Percentiles rank a stretch among this genome's conserved stretches.
phyloP scores from a whole-genome alignment of 208 protist genomes.

The Wallacemonas rigidus region DNA sequence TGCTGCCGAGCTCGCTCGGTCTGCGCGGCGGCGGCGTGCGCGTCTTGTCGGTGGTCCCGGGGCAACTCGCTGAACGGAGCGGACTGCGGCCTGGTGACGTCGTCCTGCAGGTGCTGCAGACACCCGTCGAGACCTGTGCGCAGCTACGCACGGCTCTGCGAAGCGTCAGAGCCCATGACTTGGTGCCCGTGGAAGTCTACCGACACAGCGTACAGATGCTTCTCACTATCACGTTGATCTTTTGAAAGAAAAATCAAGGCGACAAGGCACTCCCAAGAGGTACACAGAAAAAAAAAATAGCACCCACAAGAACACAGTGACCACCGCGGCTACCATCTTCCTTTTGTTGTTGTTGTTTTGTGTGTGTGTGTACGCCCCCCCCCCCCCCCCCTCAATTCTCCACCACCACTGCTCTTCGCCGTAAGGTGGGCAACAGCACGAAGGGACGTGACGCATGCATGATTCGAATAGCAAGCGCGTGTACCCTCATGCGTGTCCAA shows the following conservation, averaged over 20 bases:
- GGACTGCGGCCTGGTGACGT: conserved; percentile 54
- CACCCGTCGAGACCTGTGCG: conserved; percentile 33
- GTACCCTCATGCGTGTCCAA: no score
- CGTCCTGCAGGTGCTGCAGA: conserved; percentile 27
- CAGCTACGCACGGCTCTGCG: conserved; percentile 39
- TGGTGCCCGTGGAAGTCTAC: conserved; percentile 47
- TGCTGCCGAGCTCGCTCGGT: conserved; percentile 38
- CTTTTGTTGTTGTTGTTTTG: background rate
- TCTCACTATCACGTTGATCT: conserved; percentile 23
- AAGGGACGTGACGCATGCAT: no score
- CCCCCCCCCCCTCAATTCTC: no score
- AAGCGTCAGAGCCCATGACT: conserved; percentile 16
- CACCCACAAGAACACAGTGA: background rate
- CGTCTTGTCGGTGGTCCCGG: conserved; percentile 38
- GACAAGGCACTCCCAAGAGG: background rate
- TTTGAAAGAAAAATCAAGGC: background rate
- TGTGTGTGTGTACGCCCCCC: background rate
- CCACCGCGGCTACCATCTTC: background rate
- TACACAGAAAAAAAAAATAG: background rate
- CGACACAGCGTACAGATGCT: conserved; percentile 35
- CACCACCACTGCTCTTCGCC: no score
- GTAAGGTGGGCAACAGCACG: no score
- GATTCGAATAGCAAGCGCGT: no score
- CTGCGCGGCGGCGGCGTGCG: conserved; percentile 42
- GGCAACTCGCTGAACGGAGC: conserved; percentile 33